A percentile compares a stretch with the other conserved stretches of the same genome.
Conservation (phyloP, 495 filamentous ascomycete species). For the Neurospora pannonica region DNA sequence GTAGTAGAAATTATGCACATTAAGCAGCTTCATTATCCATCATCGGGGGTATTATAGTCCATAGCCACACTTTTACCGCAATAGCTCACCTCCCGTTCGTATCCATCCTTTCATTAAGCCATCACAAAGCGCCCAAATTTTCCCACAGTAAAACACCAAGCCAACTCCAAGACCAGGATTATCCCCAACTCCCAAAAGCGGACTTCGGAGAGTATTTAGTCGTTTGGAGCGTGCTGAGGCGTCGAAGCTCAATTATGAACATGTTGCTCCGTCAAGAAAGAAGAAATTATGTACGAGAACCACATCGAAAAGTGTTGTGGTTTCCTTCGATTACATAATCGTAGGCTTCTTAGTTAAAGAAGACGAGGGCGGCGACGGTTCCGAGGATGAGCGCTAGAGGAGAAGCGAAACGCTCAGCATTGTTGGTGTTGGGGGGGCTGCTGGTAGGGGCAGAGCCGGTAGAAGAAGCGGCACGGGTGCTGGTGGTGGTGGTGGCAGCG, state of each 20-base stretch:
- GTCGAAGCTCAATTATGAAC: background rate
- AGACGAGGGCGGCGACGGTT: slow-evolving; percentile 24
- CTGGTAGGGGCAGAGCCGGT: slow-evolving; percentile 3
- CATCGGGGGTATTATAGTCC: background rate
- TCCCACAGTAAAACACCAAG: background rate
- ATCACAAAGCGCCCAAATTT: background rate
- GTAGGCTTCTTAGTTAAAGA: slow-evolving; percentile 25
- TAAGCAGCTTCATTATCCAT: background rate
- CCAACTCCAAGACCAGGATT: background rate
- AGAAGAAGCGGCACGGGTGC: background rate
- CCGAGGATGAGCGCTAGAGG: slow-evolving; percentile 27
- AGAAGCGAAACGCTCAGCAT: slow-evolving; percentile 24
- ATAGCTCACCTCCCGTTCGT: background rate
- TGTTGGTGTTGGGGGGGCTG: slow-evolving; percentile 16
- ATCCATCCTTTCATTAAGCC: background rate
- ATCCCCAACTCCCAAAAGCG: background rate
- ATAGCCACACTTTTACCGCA: background rate
- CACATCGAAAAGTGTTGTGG: background rate
- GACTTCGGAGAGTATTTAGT: background rate
- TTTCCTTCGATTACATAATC: background rate
- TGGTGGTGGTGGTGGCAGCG: background rate
- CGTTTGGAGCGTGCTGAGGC: background rate
- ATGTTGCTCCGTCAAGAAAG: background rate
- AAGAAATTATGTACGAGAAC: background rate
- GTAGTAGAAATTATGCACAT: background rate